A percentile compares a stretch with the other conserved stretches of the same genome.
phyloP scores from a whole-genome alignment of 768 basidiomycete species.

The Thelephora ganbajun region DNA sequence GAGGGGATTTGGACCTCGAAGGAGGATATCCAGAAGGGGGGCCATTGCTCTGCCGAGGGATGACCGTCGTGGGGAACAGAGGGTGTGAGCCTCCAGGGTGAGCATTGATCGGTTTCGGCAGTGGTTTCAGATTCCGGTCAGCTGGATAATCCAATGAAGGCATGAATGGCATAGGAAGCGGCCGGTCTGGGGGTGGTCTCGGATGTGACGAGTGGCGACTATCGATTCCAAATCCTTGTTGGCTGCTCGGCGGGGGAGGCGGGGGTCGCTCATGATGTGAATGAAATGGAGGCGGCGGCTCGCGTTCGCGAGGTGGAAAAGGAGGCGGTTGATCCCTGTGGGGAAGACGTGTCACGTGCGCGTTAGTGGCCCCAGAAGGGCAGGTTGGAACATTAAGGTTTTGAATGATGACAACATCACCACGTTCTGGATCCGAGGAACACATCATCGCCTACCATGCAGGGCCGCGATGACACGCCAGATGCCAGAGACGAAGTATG shows the following conservation, averaged over 20 bases:
- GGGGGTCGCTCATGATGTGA: constrained; percentile 4
- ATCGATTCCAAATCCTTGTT: constrained; percentile 11
- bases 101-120: constrained; percentile 4
- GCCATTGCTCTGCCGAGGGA: constrained; percentile 9
- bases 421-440: too few relatives aligned
- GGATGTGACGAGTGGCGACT: constrained; percentile 10
- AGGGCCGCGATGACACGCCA: too few relatives aligned
- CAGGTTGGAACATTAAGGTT: too few relatives aligned
- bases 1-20: constrained; percentile 5
- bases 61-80: constrained; percentile 12
- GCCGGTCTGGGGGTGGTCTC: constrained; percentile 5
- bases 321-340: too few relatives aligned
- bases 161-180: constrained; percentile 2
- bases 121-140: background rate
- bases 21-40: constrained; percentile 3
- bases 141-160: constrained; percentile 1
- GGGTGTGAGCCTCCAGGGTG: constrained; percentile 12
- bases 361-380: too few relatives aligned
- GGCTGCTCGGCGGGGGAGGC: constrained; percentile 12
- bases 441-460: too few relatives aligned
- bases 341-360: too few relatives aligned
- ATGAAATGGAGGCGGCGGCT: constrained; percentile 5
- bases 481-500: background rate
- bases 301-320: too few relatives aligned
- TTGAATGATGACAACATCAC: too few relatives aligned